Evolutionary conservation across 495 filamentous ascomycete species (phyloP).

Genomic region (Penicillium turbatum): DNA sequence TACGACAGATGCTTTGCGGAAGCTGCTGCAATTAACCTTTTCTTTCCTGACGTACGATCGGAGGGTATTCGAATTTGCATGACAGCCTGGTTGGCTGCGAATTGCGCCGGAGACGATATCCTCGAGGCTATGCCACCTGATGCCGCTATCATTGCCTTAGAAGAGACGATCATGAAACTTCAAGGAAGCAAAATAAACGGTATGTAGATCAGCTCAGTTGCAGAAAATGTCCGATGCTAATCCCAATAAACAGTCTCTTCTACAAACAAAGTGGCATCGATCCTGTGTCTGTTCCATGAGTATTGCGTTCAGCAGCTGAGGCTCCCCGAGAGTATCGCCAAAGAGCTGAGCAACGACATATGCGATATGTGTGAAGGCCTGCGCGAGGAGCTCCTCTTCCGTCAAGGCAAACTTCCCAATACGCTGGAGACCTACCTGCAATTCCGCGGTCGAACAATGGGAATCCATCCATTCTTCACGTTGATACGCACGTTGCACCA

Average conservation of each 20-base stretch:
- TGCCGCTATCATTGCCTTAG: background rate
- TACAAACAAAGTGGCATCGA: background rate
- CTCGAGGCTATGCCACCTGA: background rate
- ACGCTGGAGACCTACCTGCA: background rate
- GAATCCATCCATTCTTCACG: conserved; percentile 4
- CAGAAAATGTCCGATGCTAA: background rate
- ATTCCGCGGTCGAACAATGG: conserved; percentile 1
- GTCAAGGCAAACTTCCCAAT: background rate
- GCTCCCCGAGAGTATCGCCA: background rate
- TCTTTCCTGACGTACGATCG: background rate
- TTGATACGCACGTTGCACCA: background rate
- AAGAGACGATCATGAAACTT: background rate
- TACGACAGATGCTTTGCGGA: conserved; percentile 1
- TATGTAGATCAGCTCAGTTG: background rate
- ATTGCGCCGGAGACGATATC: background rate
- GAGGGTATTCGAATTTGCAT: background rate
- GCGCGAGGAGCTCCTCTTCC: background rate
- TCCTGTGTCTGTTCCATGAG: background rate
- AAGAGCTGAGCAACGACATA: background rate
- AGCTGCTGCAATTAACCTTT: background rate
- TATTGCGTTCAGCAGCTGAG: background rate
- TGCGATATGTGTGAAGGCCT: conserved; percentile 3
- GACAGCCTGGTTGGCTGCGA: background rate
- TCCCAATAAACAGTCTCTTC: background rate
- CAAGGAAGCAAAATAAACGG: background rate